Evolutionary conservation across 78 protist species (phyloP).

Genomic region (Dictyostelium intermedium): DNA sequence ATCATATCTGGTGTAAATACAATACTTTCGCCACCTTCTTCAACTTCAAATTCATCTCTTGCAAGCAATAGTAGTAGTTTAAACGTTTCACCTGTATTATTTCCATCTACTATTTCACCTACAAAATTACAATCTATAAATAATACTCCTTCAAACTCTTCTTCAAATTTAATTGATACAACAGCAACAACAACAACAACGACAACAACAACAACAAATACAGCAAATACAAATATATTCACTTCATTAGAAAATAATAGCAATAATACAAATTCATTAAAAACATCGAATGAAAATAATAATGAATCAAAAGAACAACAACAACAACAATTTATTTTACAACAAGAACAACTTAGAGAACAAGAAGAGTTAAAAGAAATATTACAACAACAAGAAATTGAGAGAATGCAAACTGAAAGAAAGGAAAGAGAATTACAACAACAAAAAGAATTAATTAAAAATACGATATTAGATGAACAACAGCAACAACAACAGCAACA

Average conservation of each 20-base stretch:
- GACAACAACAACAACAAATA: neutral
- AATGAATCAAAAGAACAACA: neutral
- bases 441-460: neutral
- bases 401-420: neutral
- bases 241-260: neutral
- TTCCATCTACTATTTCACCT: neutral
- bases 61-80: neutral
- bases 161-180: neutral
- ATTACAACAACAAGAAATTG: neutral
- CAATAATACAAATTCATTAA: neutral
- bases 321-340: neutral
- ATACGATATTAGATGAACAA: neutral
- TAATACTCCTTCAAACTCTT: neutral
- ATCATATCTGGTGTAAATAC: slow-evolving; percentile 34
- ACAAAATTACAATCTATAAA: neutral
- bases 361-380: neutral
- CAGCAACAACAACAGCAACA: neutral
- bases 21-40: slow-evolving; percentile 34
- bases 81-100: neutral
- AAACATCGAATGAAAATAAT: neutral
- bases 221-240: neutral
- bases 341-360: neutral
- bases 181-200: neutral
- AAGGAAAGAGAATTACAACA: neutral
- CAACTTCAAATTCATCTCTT: neutral